Conservation (phyloP, 2,329 filamentous ascomycete species). For the Phialophora tarda region DNA sequence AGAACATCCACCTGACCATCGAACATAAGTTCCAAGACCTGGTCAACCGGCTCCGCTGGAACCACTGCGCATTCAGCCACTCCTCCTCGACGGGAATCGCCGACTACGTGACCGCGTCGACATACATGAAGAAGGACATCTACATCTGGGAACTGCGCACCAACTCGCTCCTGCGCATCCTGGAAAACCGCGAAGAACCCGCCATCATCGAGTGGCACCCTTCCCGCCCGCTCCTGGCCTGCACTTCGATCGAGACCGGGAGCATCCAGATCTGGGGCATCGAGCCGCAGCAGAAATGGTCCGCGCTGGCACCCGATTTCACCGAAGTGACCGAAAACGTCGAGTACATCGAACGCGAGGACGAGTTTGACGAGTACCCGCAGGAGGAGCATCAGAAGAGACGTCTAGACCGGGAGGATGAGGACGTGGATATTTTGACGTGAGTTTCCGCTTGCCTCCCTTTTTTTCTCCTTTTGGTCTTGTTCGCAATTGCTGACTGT, state of each 20-base stretch:
- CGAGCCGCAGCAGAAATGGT: slow-evolving; percentile 94
- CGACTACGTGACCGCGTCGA: slow-evolving; percentile 95
- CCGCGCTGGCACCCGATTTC: slow-evolving; percentile 93
- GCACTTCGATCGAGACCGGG: slow-evolving; percentile 89
- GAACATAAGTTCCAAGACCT: slow-evolving; percentile 99
- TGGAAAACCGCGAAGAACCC: slow-evolving; percentile 95
- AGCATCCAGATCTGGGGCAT: slow-evolving; percentile 97
- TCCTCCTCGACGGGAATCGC: slow-evolving; percentile 33
- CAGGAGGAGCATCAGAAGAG: slow-evolving; percentile 87
- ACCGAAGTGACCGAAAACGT: slow-evolving; percentile 98
- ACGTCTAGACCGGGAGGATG: slow-evolving; percentile 87
- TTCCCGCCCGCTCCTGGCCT: slow-evolving; percentile 78
- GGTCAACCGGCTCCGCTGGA: slow-evolving; percentile 94
- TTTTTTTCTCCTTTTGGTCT: background rate
- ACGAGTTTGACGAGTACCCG: slow-evolving; percentile 95
- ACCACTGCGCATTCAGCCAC: slow-evolving; percentile 87
- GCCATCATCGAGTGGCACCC: slow-evolving; percentile 98
- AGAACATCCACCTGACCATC: slow-evolving; percentile 81
- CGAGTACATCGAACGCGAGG: slow-evolving; percentile 92
- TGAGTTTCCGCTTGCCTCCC: background rate
- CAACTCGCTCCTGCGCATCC: slow-evolving; percentile 92
- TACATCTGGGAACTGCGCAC: slow-evolving; percentile 72
- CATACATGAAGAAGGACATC: slow-evolving; percentile 97
- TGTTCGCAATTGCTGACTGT: background rate
- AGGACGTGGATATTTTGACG: slow-evolving; percentile 87